Base-by-base conservation (phyloP, 495 filamentous ascomycete species). In the Xylaria venustula region DNA sequence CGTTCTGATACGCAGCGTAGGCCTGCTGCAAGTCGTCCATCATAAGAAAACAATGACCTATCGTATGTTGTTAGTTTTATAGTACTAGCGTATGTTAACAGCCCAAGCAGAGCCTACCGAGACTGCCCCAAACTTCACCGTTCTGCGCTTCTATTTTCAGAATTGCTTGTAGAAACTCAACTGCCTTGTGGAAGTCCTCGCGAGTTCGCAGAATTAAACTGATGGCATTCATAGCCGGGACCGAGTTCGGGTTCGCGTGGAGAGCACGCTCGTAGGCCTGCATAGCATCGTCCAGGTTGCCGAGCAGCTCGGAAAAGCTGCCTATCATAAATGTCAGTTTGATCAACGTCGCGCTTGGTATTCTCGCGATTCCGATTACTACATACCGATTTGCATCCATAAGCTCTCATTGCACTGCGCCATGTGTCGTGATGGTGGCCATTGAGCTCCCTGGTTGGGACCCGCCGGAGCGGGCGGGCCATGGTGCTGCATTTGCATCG, bases 11-110 rank as follows among this genome's bases (percentile, higher is more conserved):
- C 2, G 94, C 95, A n/a, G 89, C 88, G 71, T 99, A 99, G 2
- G 94, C 94, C 68, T 97, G 90, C 73, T 98, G 94, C 32, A 99
- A 73, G 65, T 99, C 93, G 64, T 99, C 94, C 92, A 98, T 96
- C 94, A 99, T 99, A 22, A 99, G 80, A 68, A 91, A 95, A 73
- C 94, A 98, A 75, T 98, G 95, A 3, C 93, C 91, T 89, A 67
- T 6, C 47, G n/a, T 36, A 2, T 42, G 6, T 6, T 32, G 59
- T 70, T 50, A 67, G 46, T 70, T 44, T 15, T 6, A 37, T 36
- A n/a, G 26, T 25, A 56, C 54, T 23, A 54, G 62, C 59, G 5
- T 23, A 62, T 47, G 49, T 26, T 17, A 42, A 47, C 54, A 51
- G 54, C 37, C 50, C 4, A 28, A 52, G 37, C n/a, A 19, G 15